Evolutionary conservation across 257 asterid species (phyloP), one percentile per base, ranked within the genome.

Genomic region (Salvia miltiorrhiza): DNA sequence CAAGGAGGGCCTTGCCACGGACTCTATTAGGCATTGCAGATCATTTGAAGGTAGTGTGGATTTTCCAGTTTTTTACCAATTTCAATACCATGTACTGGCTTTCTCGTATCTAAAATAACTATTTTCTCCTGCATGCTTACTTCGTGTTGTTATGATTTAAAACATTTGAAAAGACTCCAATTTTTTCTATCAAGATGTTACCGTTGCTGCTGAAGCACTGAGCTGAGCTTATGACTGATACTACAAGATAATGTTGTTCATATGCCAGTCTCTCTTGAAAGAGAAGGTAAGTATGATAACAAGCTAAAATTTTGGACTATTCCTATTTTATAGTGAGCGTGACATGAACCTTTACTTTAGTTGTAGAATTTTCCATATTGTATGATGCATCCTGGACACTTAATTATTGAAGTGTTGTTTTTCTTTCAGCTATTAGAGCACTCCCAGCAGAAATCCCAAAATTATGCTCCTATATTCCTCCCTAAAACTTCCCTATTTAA

Each of bases 131-230:
- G 40, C 39, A 19, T 28, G 43, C 41, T 60, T 54, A 63, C 10
- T 76, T 35, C 8, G 32, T 37, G 68, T 14, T 43, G 13, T 58
- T n/a, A 23, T 48, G 19, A 14, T 23, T 3, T 62, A 8, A 48
- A 67, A 66, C 23, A 32, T 19, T 30, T 57, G 41, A 59, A 37
- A 14, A 14, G 28, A 39, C 48, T 33, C 21, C 63, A 52, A 10
- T 14, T 63, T 12, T 62, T 57, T 54, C 48, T 39, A 45, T 16
- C 60, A 53, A 32, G 71, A 49, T 65, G 64, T 56, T 47, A 39
- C 19, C n/a, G 54, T 50, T 77, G 76, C 79, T 74, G 86, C 72
- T 67, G 74, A 78, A 70, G 80, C 71, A 57, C 78, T 66, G 69
- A 50, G 64, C 64, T 58, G 64, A 58, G 56, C 43, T 16, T 69